These are phyloP conservation scores for Ophiostoma australiae DNA, from an alignment of 2,329 filamentous ascomycete genomes.

Conservation along the genomic window DNA sequence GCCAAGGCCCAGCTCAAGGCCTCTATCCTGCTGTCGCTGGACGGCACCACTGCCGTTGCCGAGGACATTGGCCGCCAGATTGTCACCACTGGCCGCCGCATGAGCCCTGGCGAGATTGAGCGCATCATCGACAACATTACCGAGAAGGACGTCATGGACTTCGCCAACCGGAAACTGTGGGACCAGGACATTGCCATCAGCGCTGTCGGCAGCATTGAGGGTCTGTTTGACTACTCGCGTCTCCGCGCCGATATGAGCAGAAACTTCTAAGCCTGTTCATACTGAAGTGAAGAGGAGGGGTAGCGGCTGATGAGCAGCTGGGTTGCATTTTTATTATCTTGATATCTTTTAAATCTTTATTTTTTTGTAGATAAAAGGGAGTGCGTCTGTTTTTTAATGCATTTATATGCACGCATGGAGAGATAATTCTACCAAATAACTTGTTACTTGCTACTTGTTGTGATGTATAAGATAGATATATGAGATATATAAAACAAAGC, in stretches of 20 bases:
- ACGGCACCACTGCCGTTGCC: slow-evolving; percentile 93
- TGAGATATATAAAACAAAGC: background rate
- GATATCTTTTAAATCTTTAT: slow-evolving; percentile 3
- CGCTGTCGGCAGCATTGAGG: slow-evolving; percentile 91
- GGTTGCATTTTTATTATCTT: slow-evolving; percentile 8
- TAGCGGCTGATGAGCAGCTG: background rate
- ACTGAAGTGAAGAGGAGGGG: background rate
- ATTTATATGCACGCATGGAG: slow-evolving; percentile 5
- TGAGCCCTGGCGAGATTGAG: slow-evolving; percentile 92
- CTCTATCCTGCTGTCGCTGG: slow-evolving; percentile 91
- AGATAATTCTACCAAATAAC: slow-evolving; percentile 2
- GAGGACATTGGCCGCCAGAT: slow-evolving; percentile 99
- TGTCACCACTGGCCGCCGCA: slow-evolving; percentile 89
- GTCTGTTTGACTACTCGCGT: slow-evolving; percentile 63
- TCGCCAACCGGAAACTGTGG: slow-evolving; percentile 92
- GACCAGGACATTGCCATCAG: slow-evolving; percentile 93
- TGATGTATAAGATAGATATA: no score
- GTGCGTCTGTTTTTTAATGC: slow-evolving; percentile 4
- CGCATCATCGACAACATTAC: slow-evolving; percentile 81
- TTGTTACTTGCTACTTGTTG: background rate
- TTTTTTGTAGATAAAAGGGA: slow-evolving; percentile 15
- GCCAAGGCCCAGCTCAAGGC: slow-evolving; percentile 99
- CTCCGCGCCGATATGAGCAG: slow-evolving; percentile 38
- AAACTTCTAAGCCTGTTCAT: slow-evolving; percentile 32
- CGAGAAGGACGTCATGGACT: slow-evolving; percentile 95